A percentile compares a stretch with the other conserved stretches of the same genome.
These are phyloP conservation scores for Cyclostephanos tholiformis DNA, from an alignment of 108 stramenopile genomes.

Conservation along the genomic window DNA sequence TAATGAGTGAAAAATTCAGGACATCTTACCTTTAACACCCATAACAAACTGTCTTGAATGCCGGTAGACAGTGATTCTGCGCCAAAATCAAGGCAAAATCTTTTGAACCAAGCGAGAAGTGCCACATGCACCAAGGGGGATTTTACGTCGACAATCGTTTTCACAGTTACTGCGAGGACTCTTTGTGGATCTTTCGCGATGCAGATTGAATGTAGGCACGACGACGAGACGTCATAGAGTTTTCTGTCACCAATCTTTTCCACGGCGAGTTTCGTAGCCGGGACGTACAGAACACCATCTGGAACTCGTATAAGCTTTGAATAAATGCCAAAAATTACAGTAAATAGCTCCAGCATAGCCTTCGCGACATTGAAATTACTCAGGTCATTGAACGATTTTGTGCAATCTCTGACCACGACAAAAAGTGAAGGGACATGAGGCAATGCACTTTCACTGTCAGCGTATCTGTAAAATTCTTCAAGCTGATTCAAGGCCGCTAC, in stretches of 20 bases:
- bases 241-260: slow-evolving; percentile 87
- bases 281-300: slow-evolving; percentile 42
- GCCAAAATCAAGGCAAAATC: slow-evolving; percentile 75
- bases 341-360: slow-evolving; percentile 65
- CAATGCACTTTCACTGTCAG: slow-evolving; percentile 16
- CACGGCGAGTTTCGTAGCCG: slow-evolving; percentile 55
- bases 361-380: slow-evolving; percentile 81
- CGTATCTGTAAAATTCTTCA: slow-evolving; percentile 42
- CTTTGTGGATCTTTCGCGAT: slow-evolving; percentile 56
- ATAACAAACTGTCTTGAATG: slow-evolving; percentile 54
- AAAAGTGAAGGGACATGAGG: slow-evolving; percentile 52
- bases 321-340: slow-evolving; percentile 55
- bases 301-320: slow-evolving; percentile 29
- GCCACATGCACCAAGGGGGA: slow-evolving; percentile 80
- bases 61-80: slow-evolving; percentile 50
- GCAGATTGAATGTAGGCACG: slow-evolving; percentile 59
- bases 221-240: slow-evolving; percentile 47
- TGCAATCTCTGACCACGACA: slow-evolving; percentile 63
- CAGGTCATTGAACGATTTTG: slow-evolving; percentile 76
- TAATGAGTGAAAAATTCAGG: not conserved
- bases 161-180: slow-evolving; percentile 41
- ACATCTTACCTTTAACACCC: slow-evolving; percentile 54
- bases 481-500: slow-evolving; percentile 67
- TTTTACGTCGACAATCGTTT: slow-evolving; percentile 53
- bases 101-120: slow-evolving; percentile 57